Base-by-base conservation (phyloP, 2,329 filamentous ascomycete species). In the Colletotrichum navitas region DNA sequence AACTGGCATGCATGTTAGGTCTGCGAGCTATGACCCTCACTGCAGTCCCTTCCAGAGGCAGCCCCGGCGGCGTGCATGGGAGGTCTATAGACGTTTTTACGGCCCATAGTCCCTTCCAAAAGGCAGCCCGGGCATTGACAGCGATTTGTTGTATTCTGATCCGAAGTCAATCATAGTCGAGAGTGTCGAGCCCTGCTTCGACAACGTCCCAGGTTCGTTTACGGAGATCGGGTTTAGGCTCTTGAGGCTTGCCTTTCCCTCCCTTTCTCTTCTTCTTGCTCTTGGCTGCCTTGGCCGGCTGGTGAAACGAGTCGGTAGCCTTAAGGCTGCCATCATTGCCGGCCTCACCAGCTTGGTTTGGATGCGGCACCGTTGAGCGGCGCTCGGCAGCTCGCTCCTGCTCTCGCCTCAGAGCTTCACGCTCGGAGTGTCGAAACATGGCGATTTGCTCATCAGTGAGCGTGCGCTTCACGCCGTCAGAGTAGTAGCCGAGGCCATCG, bases 401-500 rank as follows among this genome's bases (percentile, higher is more conserved):
- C 71, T 86, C 84, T 24, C 56, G 45, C n/a, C 67, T 41, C 49
- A 97, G 83, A 16, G 89, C 82, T 77, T 96, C 91, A 29, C 97
- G 88, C 80, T 98, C 95, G 2, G 93, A 95, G 78, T 97, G 94
- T 73, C 95, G 88, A 79, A 98, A 98, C 73, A 97, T 95, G 64
- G 90, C 89, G 75, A 98, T 94, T 83, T 98, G 93, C 76, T 94
- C 93, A 77, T 98, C 93, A 12, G 95, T 98, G 76, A 98, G 85
- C 24, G 94, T 97, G 51, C 95, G 92, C 79, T 96, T 96, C 73
- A 91, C 89, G 3, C 95, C 95, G 78, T 98, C 95, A 1, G 88
- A 82, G 76, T 98, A 98, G 80, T 94, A 95, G 24, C 94, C 95
- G 21, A 98, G 84, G 1, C 83, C 89, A 77, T 93, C 92, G 49